Base-by-base conservation (phyloP, 108 stramenopile species). In the Stephanodiscus minutulus region DNA sequence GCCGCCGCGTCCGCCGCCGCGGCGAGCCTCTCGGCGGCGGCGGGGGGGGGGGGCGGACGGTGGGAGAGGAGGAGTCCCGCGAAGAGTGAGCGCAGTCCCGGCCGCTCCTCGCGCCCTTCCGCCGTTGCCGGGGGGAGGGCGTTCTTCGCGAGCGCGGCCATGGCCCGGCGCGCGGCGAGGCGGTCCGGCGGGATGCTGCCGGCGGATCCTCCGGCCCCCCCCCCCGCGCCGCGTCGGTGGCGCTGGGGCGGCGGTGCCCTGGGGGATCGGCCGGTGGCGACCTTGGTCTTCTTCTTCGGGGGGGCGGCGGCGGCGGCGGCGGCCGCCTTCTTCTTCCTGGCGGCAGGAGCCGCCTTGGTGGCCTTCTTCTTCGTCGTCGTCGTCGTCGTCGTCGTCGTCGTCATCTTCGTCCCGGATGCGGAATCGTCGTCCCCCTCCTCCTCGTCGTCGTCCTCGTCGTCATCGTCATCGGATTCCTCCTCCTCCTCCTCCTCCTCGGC, bases 31-130 rank as follows among this genome's bases (percentile, higher is more conserved):
- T 4, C 5, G 39, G 39, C 5, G 39, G 39, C 5, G 39, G 39
- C 7, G 39, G 3, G 11, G 39, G 39, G 7, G 11, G 43, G 15
- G 0, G 43, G 43, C 11, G 80, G 70, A 43, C 75, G 80, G 20
- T 73, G 54, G 61, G 73, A 67, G 7, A 70, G 33, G 18, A 90
- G 60, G n/a, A 90, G 46, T 8, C 82, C 82, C 10, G 86, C 85
- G 9, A 87, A 55, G 20, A 90, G 68, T 15, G 72, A 79, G 27
- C 41, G 67, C 7, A 72, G 18, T 12, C 68, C 57, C 1, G 86
- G 84, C 13, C 76, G 67, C 21, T 77, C 64, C 50, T n/a, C n/a
- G n/a, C n/a, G n/a, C 56, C 86, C 8, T 55, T 33, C 52, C n/a
- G n/a, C n/a, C n/a, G n/a, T n/a, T n/a, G n/a, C n/a, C n/a, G n/a